phyloP scores from a whole-genome alignment of 2,329 filamentous ascomycete species.

The Cladosporium sp. region DNA sequence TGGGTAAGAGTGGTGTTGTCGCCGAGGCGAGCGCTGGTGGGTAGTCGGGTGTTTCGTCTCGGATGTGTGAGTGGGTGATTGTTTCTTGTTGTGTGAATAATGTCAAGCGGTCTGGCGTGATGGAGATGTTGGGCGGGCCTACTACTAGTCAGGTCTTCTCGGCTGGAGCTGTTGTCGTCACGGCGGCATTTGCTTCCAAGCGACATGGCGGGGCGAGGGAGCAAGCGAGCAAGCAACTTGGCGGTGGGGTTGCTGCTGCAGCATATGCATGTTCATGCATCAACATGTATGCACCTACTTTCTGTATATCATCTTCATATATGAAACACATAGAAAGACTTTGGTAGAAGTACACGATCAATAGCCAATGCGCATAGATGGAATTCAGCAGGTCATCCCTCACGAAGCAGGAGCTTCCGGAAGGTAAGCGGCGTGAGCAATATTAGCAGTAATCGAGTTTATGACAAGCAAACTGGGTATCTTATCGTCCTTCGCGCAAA shows the following conservation, averaged over 20 bases:
- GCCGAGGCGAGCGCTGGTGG: background rate
- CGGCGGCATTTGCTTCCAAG: background rate
- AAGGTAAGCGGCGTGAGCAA: background rate
- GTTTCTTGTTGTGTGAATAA: no score
- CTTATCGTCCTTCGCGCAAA: slow-evolving; percentile 1
- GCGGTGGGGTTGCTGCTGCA: background rate
- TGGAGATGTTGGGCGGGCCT: background rate
- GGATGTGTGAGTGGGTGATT: background rate
- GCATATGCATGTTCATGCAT: no score
- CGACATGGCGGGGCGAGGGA: background rate
- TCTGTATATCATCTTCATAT: background rate
- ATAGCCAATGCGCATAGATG: background rate
- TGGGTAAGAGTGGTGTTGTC: background rate
- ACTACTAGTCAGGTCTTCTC: background rate
- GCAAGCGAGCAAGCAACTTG: background rate
- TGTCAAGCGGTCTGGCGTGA: background rate
- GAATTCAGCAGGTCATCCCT: background rate
- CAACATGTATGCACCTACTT: background rate
- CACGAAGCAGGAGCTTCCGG: background rate
- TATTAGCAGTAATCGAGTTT: background rate
- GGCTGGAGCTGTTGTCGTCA: slow-evolving; percentile 3
- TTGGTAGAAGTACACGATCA: background rate
- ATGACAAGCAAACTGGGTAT: slow-evolving; percentile 12
- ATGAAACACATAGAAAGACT: background rate
- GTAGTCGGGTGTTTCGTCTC: background rate